Evolutionary conservation across 768 basidiomycete species (phyloP), one percentile per base, ranked within the genome.

Genomic region (Amanita subjunquillea): DNA sequence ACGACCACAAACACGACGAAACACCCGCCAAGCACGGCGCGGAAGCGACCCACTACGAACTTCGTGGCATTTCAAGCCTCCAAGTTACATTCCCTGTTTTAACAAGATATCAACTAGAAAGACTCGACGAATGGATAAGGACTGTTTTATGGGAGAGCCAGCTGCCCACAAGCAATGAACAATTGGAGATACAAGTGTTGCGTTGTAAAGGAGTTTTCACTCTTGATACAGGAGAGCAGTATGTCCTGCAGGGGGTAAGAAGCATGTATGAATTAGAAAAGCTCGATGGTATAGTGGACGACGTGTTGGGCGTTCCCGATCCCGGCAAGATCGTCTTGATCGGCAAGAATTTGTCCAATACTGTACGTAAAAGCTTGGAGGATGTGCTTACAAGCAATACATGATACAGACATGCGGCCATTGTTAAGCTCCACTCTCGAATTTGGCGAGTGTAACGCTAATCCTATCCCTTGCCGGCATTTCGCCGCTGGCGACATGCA

Each of bases 241-340:
- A 83, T 58, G 79, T 98, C 50, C 68, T 99, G 42, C 96, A 99
- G 63, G 96, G 94, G 2, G 96, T 99, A 10, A 73, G 90, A 57
- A 90, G 72, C 58, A 76, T 97, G 65, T 99, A 94, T 63, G 95
- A 99, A 59, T 77, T 94, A 12, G 62, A 65, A 0, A 66, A 72
- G 47, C 69, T 82, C 38, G 71, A 70, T 50, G 53, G 43, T 1
- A 48, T 47, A 25, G 60, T 60, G 60, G 60, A n/a, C 66, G 62
- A 39, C 65, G 63, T 53, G 68, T 64, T 80, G 23, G 82, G 77
- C 1, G 62, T 83, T 34, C 79, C 79, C 0, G 77, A 80, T 45
- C 66, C 67, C 13, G 91, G 91, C 23, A 95, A 94, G 68, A 62
- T 95, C 22, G 88, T 94, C 2, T 74, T 95, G 54, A 94, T 95